Evolutionary conservation across 108 stramenopile genomes (phyloP), one percentile per base, ranked within the genome.

Genomic region (Discostella pseudostelligera): DNA sequence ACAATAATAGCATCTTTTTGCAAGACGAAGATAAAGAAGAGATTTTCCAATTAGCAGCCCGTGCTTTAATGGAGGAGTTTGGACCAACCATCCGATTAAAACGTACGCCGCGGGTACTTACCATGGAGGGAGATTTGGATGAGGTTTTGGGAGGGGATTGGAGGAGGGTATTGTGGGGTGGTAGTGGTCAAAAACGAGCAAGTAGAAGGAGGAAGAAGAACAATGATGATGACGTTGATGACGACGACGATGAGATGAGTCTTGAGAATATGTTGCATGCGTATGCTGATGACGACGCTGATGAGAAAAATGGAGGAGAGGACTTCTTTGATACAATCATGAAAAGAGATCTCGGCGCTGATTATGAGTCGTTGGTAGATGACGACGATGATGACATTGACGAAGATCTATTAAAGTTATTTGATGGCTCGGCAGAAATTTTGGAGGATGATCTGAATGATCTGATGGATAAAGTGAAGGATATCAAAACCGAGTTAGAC

Each of bases 281-380:
- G 49, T 48, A 58, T 46, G 67, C 56, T 36, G 62, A 46, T 26
- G 32, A 68, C 14, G 67, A 67, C n/a, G 55, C 55, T 2, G 53
- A 54, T n/a, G 61, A 39, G n/a, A 46, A 65, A 0, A 57, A 61
- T 35, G 65, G 44, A n/a, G 59, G 67, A 28, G 64, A 67, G 42
- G 65, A 68, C 24, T 76, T 56, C 59, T 76, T 76, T 59, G 74
- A 76, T 45, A 56, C n/a, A 21, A 76, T 76, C 50, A 76, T 76
- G 74, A 67, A 46, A 46, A 68, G 74, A 39, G 74, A 76, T 76
- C 62, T 76, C 17, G 74, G 74, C 7, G 46, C 32, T 1, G 74
- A 76, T 44, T 76, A 76, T 49, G 62, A 62, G 48, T 67, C 53
- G 7, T 39, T 76, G 3, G 43, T 63, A 17, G 72, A 65, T 16